These are phyloP conservation scores for Kluyveromyces sp. DNA, from an alignment of 1,139 yeast species.

Conservation along the genomic window DNA sequence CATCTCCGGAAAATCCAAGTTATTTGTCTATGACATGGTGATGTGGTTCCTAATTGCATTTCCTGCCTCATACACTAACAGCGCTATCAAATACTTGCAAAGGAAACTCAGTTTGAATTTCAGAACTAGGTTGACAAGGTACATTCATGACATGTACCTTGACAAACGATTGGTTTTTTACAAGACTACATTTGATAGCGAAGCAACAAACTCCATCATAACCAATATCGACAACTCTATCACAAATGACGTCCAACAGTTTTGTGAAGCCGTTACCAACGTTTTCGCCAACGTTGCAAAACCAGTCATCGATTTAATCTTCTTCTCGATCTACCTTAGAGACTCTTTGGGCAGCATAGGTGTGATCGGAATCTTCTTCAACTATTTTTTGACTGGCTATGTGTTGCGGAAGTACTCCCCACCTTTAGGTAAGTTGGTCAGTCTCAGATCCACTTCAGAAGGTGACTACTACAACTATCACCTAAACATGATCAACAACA, in stretches of 20 bases:
- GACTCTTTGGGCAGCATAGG: slow-evolving; percentile 85
- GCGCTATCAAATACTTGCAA: slow-evolving; percentile 79
- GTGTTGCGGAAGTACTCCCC: slow-evolving; percentile 72
- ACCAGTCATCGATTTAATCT: slow-evolving; percentile 81
- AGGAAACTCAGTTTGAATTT: slow-evolving; percentile 74
- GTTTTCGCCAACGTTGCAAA: slow-evolving; percentile 86
- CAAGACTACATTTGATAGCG: slow-evolving; percentile 50
- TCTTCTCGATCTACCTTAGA: slow-evolving; percentile 77
- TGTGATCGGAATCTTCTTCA: slow-evolving; percentile 69
- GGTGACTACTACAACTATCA: slow-evolving; percentile 88
- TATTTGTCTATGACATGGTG: slow-evolving; percentile 67
- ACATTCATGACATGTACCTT: slow-evolving; percentile 83
- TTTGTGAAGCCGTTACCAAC: slow-evolving; percentile 76
- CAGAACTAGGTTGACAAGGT: slow-evolving; percentile 76
- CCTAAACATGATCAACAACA: slow-evolving; percentile 74
- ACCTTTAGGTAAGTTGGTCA: slow-evolving; percentile 72
- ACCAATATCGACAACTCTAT: slow-evolving; percentile 63
- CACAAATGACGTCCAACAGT: slow-evolving; percentile 76
- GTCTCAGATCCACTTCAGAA: slow-evolving; percentile 70
- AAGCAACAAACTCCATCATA: slow-evolving; percentile 33
- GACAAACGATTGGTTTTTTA: slow-evolving; percentile 78
- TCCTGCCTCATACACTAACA: slow-evolving; percentile 90
- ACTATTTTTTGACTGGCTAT: slow-evolving; percentile 76
- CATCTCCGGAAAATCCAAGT: slow-evolving; percentile 73
- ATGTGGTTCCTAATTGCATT: slow-evolving; percentile 88